Base-by-base conservation (phyloP, 768 basidiomycete species). In the Xerocomellus dryophilus region DNA sequence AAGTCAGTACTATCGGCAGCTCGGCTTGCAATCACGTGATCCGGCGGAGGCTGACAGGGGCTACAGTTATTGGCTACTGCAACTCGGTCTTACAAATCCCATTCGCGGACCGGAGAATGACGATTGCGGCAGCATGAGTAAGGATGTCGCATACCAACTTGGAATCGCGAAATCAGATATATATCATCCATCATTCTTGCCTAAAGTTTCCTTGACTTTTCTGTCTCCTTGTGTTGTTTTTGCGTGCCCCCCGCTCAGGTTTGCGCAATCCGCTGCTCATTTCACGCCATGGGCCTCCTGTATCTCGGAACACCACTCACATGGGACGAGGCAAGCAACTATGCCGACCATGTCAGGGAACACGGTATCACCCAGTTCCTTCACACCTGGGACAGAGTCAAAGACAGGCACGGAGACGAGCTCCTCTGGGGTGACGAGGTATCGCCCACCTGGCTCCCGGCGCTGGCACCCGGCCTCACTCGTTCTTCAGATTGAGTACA, bases 371-470 rank as follows among this genome's bases (percentile, higher is more conserved):
- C 89, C 7, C 97, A 99, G 72, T 96, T 99, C 70, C 73, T 99
- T 50, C 81, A 95, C 63, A 92, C 84, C 46, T 99, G 94, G 93
- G 85, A 94, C 66, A 82, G 85, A 44, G 78, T 95, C 67, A 98
- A 97, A 79, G 88, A 92, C 66, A 80, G 91, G 59, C 81, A 83
- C 20, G 95, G 94, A 2, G 94, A 98, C 65, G 90, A 93, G 59
- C 76, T 99, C 29, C 80, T 97, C 11, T 99, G 97, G 97, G 97
- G 97, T 17, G 97, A 99, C 66, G 97, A 99, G 88, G 96, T 96
- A 70, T 51, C 72, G 61, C 20, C 23, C 40, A 40, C 41, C 43
- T 47, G 27, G 21, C 41, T 34, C 57, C 20, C 9, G n/a, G 21
- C 56, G 50, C 46, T 41, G 41, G 14, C 35, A 36, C 31, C 43